phyloP scores from a whole-genome alignment of 305 asterid genomes.

The Withania somnifera region DNA sequence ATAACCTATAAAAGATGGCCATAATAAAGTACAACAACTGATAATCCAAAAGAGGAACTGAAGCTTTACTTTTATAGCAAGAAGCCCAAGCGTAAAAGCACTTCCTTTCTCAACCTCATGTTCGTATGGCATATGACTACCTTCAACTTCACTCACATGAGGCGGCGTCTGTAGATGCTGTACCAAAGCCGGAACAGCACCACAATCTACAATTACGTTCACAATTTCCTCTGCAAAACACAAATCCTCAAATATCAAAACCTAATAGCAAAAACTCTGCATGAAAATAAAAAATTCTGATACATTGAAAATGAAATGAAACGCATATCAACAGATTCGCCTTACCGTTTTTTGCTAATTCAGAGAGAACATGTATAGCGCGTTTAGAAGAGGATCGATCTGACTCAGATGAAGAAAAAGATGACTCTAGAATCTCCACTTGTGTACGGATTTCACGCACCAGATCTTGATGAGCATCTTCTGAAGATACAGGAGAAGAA shows the following conservation, averaged over 20 bases:
- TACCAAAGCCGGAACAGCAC: slow-evolving; percentile 78
- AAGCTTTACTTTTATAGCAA: slow-evolving; percentile 71
- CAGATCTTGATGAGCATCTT: slow-evolving; percentile 63
- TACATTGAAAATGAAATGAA: slow-evolving; percentile 5
- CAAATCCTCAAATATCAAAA: slow-evolving; percentile 23
- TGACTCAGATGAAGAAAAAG: slow-evolving; percentile 42
- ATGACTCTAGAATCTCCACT: slow-evolving; percentile 63
- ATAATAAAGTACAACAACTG: neutral
- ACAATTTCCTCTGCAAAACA: slow-evolving; percentile 79
- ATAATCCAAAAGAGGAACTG: neutral
- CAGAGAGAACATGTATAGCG: slow-evolving; percentile 77
- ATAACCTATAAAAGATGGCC: neutral
- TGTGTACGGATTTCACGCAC: slow-evolving; percentile 52
- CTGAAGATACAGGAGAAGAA: slow-evolving; percentile 9
- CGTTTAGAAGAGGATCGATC: slow-evolving; percentile 83
- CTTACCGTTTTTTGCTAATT: slow-evolving; percentile 86
- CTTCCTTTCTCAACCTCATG: slow-evolving; percentile 98
- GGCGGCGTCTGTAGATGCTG: slow-evolving; percentile 66
- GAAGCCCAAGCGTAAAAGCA: slow-evolving; percentile 95
- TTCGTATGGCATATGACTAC: slow-evolving; percentile 40
- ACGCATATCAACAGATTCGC: neutral
- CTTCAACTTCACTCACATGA: slow-evolving; percentile 35
- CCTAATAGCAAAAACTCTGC: neutral
- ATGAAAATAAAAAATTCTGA: neutral
- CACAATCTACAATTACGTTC: slow-evolving; percentile 79